phyloP scores from a whole-genome alignment of 371 early-diverging fungal genomes.

The Massospora cicadina region DNA sequence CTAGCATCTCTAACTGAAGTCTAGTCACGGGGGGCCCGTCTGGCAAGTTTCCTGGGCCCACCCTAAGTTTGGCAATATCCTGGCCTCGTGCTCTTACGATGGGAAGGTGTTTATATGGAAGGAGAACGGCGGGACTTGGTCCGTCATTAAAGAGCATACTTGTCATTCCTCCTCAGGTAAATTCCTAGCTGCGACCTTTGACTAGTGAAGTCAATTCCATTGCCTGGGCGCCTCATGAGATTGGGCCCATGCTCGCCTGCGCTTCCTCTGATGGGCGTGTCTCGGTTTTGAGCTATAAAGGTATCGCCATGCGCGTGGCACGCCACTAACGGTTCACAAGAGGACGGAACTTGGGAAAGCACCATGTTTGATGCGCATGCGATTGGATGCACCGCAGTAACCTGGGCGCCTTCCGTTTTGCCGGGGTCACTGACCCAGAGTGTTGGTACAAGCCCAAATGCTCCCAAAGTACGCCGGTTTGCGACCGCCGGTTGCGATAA shows the following conservation, averaged over 20 bases:
- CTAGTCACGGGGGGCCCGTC: slow-evolving; percentile 91
- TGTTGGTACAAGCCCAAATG: slow-evolving; percentile 28
- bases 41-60: slow-evolving; percentile 99
- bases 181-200: neutral
- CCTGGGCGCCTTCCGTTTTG: slow-evolving; percentile 83
- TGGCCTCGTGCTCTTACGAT: slow-evolving; percentile 94
- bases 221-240: slow-evolving; percentile 93
- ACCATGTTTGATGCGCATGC: slow-evolving; percentile 66
- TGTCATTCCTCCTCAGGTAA: slow-evolving; percentile 75
- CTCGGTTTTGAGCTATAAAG: slow-evolving; percentile 75
- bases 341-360: slow-evolving; percentile 67
- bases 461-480: slow-evolving; percentile 49
- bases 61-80: slow-evolving; percentile 86
- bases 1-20: neutral
- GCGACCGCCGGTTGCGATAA: slow-evolving; percentile 94
- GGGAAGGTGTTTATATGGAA: slow-evolving; percentile 88
- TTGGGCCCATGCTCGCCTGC: slow-evolving; percentile 79
- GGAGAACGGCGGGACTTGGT: slow-evolving; percentile 70
- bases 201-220: slow-evolving; percentile 66
- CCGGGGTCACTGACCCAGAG: slow-evolving; percentile 63
- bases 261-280: slow-evolving; percentile 94
- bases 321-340: slow-evolving; percentile 17
- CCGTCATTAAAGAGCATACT: slow-evolving; percentile 75
- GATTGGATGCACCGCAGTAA: slow-evolving; percentile 84
- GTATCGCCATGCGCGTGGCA: slow-evolving; percentile 21